These are phyloP conservation scores for Talaromyces verruculosus DNA, from an alignment of 2,329 filamentous ascomycete species.

Conservation along the genomic window DNA sequence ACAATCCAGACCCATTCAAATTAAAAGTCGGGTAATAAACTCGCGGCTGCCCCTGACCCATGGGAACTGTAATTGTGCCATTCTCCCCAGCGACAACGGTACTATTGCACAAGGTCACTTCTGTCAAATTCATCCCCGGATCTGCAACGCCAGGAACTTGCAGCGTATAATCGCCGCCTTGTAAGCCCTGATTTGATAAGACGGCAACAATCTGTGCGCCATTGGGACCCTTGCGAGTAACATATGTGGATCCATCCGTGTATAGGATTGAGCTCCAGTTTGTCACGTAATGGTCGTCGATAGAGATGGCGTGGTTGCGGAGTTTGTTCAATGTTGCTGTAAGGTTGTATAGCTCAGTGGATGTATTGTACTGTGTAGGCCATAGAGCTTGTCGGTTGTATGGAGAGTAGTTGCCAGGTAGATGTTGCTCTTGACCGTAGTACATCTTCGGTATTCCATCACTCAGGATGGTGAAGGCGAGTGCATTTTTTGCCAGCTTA, in stretches of 20 bases:
- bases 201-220: slow-evolving; percentile 41
- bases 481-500: slow-evolving; percentile 57
- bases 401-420: slow-evolving; percentile 48
- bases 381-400: slow-evolving; percentile 55
- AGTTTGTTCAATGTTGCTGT: slow-evolving; percentile 50
- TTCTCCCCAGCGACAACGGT: slow-evolving; percentile 23
- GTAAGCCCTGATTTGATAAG: slow-evolving; percentile 40
- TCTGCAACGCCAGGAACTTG: slow-evolving; percentile 49
- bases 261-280: slow-evolving; percentile 41
- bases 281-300: slow-evolving; percentile 37
- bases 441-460: slow-evolving; percentile 63
- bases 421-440: slow-evolving; percentile 63
- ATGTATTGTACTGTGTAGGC: slow-evolving; percentile 50
- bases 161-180: slow-evolving; percentile 45
- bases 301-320: slow-evolving; percentile 43
- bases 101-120: slow-evolving; percentile 39
- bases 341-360: slow-evolving; percentile 47
- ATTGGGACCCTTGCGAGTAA: slow-evolving; percentile 45
- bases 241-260: slow-evolving; percentile 41
- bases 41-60: slow-evolving; percentile 27
- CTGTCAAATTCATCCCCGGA: slow-evolving; percentile 35
- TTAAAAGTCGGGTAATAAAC: slow-evolving; percentile 28
- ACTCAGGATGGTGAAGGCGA: slow-evolving; percentile 57
- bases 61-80: slow-evolving; percentile 25
- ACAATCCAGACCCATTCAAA: slow-evolving; percentile 28